Evolutionary conservation across 1,284 basidiomycete species (phyloP).

Genomic region (Sphaerobolus stellatus): DNA sequence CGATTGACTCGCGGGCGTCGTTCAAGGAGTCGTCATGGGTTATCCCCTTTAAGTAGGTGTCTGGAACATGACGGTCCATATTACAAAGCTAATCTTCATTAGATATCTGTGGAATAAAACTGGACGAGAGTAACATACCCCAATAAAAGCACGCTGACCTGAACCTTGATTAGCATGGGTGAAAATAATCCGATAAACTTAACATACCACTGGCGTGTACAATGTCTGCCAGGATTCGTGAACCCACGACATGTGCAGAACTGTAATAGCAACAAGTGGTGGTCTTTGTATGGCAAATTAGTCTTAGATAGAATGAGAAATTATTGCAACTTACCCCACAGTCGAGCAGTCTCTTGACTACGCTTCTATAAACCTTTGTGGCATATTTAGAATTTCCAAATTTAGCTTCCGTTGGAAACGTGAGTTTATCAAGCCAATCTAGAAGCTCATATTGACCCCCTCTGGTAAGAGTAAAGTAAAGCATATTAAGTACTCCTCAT

Average conservation of each 20-base stretch:
- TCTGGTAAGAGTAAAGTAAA: conserved; percentile 37
- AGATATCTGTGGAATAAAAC: conserved; percentile 5
- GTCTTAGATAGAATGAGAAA: not conserved
- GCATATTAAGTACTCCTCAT: not conserved
- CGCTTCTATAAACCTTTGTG: conserved; percentile 63
- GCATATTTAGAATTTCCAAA: conserved; percentile 79
- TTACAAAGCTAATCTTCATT: conserved; percentile 99
- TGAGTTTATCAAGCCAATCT: conserved; percentile 85
- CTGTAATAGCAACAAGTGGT: conserved; percentile 94
- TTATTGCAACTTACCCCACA: conserved; percentile 60
- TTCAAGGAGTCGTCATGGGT: conserved; percentile 53
- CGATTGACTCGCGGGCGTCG: conserved; percentile 66
- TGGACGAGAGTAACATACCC: conserved; percentile 46
- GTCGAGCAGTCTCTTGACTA: conserved; percentile 75
- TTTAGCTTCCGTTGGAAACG: conserved; percentile 86
- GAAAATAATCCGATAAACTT: not conserved
- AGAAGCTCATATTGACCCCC: conserved; percentile 84
- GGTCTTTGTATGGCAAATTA: conserved; percentile 51
- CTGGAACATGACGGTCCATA: conserved; percentile 81
- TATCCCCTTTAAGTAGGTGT: conserved; percentile 46
- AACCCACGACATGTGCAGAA: conserved; percentile 78
- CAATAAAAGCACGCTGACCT: conserved; percentile 89
- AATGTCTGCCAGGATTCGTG: conserved; percentile 79
- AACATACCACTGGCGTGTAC: conserved; percentile 60
- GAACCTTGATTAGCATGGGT: conserved; percentile 5